Evolutionary conservation across 192 early-diverging fungal species (phyloP).

Genomic region (Lobosporangium transversale): DNA sequence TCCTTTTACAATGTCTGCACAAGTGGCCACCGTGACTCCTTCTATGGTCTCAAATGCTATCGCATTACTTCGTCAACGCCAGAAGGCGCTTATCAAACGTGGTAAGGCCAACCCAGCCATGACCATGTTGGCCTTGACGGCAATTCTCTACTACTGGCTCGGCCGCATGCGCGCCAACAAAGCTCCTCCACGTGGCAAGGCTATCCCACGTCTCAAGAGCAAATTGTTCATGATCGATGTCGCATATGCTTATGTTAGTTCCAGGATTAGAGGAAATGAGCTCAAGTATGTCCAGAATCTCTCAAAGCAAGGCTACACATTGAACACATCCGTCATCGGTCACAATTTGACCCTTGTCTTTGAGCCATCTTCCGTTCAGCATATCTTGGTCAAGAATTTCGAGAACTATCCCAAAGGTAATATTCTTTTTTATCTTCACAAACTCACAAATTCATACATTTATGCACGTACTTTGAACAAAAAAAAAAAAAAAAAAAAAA

Average conservation of each 20-base stretch:
- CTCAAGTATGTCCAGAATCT: slow-evolving; percentile 47
- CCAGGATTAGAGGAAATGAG: slow-evolving; percentile 34
- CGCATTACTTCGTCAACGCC: slow-evolving; percentile 47
- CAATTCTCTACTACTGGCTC: slow-evolving; percentile 46
- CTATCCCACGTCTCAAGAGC: slow-evolving; percentile 41
- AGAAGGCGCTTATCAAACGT: slow-evolving; percentile 39
- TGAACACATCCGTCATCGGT: slow-evolving; percentile 44
- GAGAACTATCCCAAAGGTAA: slow-evolving; percentile 54
- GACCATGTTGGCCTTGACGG: slow-evolving; percentile 51
- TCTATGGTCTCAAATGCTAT: slow-evolving; percentile 34
- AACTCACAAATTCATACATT: background rate
- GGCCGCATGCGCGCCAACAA: slow-evolving; percentile 49
- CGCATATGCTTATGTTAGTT: slow-evolving; percentile 32
- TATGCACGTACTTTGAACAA: background rate
- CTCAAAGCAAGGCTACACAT: slow-evolving; percentile 41
- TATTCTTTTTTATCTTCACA: background rate
- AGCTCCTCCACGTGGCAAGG: slow-evolving; percentile 43
- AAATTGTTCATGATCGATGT: slow-evolving; percentile 47
- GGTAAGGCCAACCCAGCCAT: slow-evolving; percentile 50
- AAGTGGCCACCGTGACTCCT: slow-evolving; percentile 19
- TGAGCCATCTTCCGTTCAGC: slow-evolving; percentile 50
- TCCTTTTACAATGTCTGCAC: slow-evolving; percentile 19
- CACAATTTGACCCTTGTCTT: slow-evolving; percentile 46
- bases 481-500: slow-evolving; percentile 1
- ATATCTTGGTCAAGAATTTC: slow-evolving; percentile 54